These are phyloP conservation scores for Cornus suecica DNA, from an alignment of 148 eudicot species.

Conservation along the genomic window DNA sequence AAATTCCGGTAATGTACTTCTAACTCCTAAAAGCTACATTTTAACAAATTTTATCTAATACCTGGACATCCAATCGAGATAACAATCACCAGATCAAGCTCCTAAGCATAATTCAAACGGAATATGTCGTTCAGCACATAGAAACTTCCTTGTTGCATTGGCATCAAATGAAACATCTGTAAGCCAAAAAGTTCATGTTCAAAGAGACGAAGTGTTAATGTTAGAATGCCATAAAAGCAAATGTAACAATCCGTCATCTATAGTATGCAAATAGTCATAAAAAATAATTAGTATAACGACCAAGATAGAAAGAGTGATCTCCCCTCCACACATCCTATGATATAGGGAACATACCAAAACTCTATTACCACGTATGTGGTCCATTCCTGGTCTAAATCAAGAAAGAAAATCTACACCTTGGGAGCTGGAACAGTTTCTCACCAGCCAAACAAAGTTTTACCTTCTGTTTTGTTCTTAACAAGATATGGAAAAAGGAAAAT, in stretches of 20 bases:
- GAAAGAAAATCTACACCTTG: background rate
- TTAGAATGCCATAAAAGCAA: background rate
- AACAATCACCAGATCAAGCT: background rate
- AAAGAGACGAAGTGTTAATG: background rate
- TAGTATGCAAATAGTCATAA: background rate
- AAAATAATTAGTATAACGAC: slow-evolving; percentile 1
- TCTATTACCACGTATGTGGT: background rate
- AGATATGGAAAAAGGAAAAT: background rate
- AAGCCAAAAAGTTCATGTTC: background rate
- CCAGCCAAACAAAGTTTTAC: too few species aligned
- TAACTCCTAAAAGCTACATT: background rate
- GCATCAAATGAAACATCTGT: slow-evolving; percentile 48
- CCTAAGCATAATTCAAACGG: slow-evolving; percentile 42
- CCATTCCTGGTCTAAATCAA: background rate
- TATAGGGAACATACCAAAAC: background rate
- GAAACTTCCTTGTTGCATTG: slow-evolving; percentile 47
- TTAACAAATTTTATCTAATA: background rate
- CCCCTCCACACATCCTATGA: background rate
- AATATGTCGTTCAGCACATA: slow-evolving; percentile 43
- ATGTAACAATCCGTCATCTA: too few species aligned
- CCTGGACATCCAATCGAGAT: slow-evolving; percentile 1
- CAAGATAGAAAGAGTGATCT: background rate
- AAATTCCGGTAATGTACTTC: slow-evolving; percentile 6
- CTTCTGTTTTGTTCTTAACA: too few species aligned
- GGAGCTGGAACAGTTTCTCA: too few species aligned